Percentiles rank a stretch among this genome's conserved stretches.
Evolutionary conservation across 768 basidiomycete genomes (phyloP).

Genomic region (Boletus speciosus): DNA sequence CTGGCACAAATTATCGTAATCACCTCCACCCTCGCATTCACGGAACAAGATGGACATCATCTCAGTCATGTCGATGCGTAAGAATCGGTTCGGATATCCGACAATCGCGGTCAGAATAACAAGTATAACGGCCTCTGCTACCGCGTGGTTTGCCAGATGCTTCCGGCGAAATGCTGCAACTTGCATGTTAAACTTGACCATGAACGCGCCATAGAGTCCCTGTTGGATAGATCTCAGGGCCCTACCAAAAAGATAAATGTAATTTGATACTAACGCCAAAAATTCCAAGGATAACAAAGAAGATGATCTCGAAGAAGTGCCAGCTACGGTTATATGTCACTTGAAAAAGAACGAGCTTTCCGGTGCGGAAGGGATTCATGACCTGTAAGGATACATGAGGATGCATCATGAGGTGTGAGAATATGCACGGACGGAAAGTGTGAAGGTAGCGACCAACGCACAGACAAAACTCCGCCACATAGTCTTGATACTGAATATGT

Average conservation of each 20-base stretch:
- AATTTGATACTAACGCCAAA: conserved; percentile 69
- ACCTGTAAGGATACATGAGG: conserved; percentile 49
- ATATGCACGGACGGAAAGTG: conserved; percentile 71
- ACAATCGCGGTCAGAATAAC: conserved; percentile 88
- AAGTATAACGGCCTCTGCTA: conserved; percentile 84
- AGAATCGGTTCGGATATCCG: conserved; percentile 91
- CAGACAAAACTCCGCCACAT: conserved; percentile 99
- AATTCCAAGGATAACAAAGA: conserved; percentile 91
- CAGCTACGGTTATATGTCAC: conserved; percentile 97
- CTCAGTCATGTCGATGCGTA: conserved; percentile 97
- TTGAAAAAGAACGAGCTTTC: conserved; percentile 96
- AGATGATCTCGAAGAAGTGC: conserved; percentile 99
- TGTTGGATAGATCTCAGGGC: conserved; percentile 32
- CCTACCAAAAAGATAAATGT: neutral
- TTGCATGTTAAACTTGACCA: conserved; percentile 96
- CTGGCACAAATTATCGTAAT: conserved; percentile 94
- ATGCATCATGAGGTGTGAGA: conserved; percentile 15
- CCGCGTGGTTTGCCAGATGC: conserved; percentile 76
- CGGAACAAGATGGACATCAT: conserved; percentile 92
- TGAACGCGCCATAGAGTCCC: conserved; percentile 96
- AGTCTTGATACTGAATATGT: conserved; percentile 93
- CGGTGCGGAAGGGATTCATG: conserved; percentile 98
- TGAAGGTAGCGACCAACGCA: conserved; percentile 94
- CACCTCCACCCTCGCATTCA: conserved; percentile 91
- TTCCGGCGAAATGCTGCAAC: conserved; percentile 93